These are phyloP conservation scores for Malus hybrid DNA, from an alignment of 331 rosid species.

Conservation along the genomic window DNA sequence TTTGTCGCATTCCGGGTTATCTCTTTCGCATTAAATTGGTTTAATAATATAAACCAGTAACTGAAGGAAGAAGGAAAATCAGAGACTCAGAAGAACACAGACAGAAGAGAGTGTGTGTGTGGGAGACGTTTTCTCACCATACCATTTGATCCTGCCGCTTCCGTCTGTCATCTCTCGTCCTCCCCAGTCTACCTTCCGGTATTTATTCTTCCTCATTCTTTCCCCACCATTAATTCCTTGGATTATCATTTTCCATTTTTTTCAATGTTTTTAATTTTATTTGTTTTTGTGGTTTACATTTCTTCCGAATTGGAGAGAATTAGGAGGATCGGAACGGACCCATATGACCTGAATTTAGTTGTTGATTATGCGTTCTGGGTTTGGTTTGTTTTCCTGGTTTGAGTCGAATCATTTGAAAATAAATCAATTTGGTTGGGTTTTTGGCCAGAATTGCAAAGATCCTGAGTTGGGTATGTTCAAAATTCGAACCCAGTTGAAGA, in stretches of 20 bases:
- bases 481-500: neutral
- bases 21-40: no score
- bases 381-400: neutral
- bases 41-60: neutral
- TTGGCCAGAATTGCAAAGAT: neutral
- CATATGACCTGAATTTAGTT: neutral
- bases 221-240: neutral
- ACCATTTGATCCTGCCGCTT: slow-evolving; percentile 9
- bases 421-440: neutral
- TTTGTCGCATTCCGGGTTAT: no score
- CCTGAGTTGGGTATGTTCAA: neutral
- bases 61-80: slow-evolving; percentile 3
- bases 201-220: neutral
- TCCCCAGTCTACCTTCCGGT: slow-evolving; percentile 5
- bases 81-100: neutral
- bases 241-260: neutral
- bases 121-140: neutral
- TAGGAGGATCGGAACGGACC: slow-evolving; percentile 23
- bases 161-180: slow-evolving; percentile 13
- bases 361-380: neutral
- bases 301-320: neutral
- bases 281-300: neutral
- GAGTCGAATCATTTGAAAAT: neutral
- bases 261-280: neutral
- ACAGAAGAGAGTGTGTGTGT: neutral